Evolutionary conservation across 371 early-diverging fungal genomes (phyloP), one percentile per base, ranked within the genome.

Genomic region (Umbelopsis sp.): DNA sequence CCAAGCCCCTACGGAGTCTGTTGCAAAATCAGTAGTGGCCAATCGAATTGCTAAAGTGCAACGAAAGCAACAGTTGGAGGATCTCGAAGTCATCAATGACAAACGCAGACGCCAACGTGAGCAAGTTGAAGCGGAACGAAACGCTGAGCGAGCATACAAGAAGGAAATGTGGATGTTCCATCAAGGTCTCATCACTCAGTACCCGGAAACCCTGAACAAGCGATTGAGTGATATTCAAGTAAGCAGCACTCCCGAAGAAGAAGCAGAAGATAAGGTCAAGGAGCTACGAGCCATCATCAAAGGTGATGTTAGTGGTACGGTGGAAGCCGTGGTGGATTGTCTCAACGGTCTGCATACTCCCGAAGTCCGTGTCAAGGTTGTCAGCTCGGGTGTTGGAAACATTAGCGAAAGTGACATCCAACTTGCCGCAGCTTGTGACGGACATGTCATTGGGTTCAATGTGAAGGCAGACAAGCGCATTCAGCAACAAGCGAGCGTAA

Each of bases 231-330:
- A 72, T 0, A 67, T 83, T 6, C 77, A 83, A 63, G 20, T 71
- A 1, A 44, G 29, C 3, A 48, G 67, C 22, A 52, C 57, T 16
- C 68, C 68, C 20, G 68, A 77, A 62, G 69, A 74, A 3, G 74
- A 70, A 3, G 72, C 63, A 63, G 74, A 84, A 70, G 76, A 76
- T 51, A 81, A 86, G 48, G 77, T 83, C 69, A 82, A 80, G 65
- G 82, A 85, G 67, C 70, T 83, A 41, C 73, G 80, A 63, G 82
- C 84, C 0, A 79, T 88, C 50, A 79, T 89, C 20, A 88, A 88
- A 77, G 89, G 92, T 64, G 99, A 98, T 77, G 98, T 98, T 4
- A 92, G 93, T 63, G 99, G 99, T 25, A 95, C 98, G 3, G 86
- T 95, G 10, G 99, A 98, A 75, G 97, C 99, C 0, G 86, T 98